phyloP scores from a whole-genome alignment of 805 yeast genomes.

The Blastobotrys peoriensis region DNA sequence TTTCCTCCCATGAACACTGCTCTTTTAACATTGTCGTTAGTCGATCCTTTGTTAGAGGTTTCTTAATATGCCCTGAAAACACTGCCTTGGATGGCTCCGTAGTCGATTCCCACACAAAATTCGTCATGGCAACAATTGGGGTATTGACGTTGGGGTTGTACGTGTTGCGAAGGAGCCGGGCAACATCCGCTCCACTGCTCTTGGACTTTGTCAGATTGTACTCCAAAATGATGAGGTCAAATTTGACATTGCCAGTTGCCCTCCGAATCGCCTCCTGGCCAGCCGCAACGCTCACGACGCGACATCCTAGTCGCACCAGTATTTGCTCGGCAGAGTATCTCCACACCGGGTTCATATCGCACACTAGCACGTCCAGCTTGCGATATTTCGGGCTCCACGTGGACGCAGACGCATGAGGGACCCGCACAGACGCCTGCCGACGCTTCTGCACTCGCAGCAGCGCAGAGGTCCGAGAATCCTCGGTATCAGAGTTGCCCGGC shows the following conservation, averaged over 20 bases:
- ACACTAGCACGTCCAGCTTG: slow-evolving; percentile 61
- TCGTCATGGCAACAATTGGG: slow-evolving; percentile 70
- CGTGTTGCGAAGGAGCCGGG: slow-evolving; percentile 68
- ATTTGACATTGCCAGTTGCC: slow-evolving; percentile 75
- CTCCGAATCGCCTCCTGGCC: slow-evolving; percentile 81
- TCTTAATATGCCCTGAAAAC: slow-evolving; percentile 71
- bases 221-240: slow-evolving; percentile 78
- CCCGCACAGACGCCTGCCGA: slow-evolving; percentile 44
- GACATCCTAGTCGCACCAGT: slow-evolving; percentile 67
- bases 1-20: slow-evolving; percentile 27
- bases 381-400: slow-evolving; percentile 14
- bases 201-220: slow-evolving; percentile 48
- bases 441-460: slow-evolving; percentile 40
- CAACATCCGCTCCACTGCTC: slow-evolving; percentile 68
- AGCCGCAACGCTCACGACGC: slow-evolving; percentile 66
- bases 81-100: slow-evolving; percentile 17
- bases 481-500: slow-evolving; percentile 60
- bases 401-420: slow-evolving; percentile 13
- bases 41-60: slow-evolving; percentile 47
- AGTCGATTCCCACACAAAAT: slow-evolving; percentile 51
- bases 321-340: slow-evolving; percentile 59
- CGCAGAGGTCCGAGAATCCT: slow-evolving; percentile 47
- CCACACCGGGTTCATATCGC: slow-evolving; percentile 83
- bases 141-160: slow-evolving; percentile 71
- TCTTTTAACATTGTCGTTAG: slow-evolving; percentile 29